A percentile compares a stretch with the other conserved stretches of the same genome.
phyloP scores from a whole-genome alignment of 148 eudicot genomes.

The Fallopia convolvulus region DNA sequence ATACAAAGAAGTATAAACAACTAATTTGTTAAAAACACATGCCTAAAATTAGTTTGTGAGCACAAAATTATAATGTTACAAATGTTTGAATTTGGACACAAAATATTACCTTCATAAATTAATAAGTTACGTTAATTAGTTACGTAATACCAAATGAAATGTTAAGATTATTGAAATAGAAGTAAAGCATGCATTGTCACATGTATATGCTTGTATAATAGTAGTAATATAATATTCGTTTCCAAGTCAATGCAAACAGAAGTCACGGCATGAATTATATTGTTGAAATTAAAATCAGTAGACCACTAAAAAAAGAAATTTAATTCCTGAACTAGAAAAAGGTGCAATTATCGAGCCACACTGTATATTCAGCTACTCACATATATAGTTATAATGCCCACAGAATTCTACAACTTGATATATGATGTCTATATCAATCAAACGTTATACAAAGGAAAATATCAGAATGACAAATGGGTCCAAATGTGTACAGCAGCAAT shows the following conservation, averaged over 20 bases:
- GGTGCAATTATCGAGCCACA: not conserved
- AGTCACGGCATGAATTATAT: not conserved
- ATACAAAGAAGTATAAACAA: too few relatives aligned
- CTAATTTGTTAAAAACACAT: too few relatives aligned
- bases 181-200: not conserved
- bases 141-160: not conserved
- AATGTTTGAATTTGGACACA: too few relatives aligned
- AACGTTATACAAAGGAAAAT: not conserved
- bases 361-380: not conserved
- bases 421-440: not conserved
- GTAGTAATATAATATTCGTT: not conserved
- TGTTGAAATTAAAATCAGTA: not conserved
- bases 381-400: not conserved
- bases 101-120: not conserved
- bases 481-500: not conserved
- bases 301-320: too few relatives aligned
- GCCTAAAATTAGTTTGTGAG: too few relatives aligned
- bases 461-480: not conserved
- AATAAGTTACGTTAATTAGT: not conserved
- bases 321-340: not conserved
- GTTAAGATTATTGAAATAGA: not conserved
- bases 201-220: not conserved
- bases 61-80: too few relatives aligned
- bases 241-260: not conserved
- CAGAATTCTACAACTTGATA: too few relatives aligned